Base-by-base conservation (phyloP, 75 land plant genomes). In the Cryptomeria japonica region DNA sequence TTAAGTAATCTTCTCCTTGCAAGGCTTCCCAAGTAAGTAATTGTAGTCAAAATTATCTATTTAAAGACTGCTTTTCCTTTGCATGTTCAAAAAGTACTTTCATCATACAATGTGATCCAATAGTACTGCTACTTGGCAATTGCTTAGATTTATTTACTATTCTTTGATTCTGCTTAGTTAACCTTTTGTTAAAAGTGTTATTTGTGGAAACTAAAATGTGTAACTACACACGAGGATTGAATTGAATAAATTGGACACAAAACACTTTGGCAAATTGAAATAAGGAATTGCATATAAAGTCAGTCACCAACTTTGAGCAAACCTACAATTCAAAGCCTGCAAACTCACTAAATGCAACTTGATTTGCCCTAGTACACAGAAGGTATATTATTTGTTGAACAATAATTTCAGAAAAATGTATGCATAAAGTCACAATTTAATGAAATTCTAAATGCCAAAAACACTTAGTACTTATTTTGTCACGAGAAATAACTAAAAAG, bases 1-100 rank as follows among this genome's bases (percentile, higher is more conserved):
- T 90, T 98, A 85, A 98, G 92, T 91, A 98, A 96, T 87, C 93
- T 98, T 80, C 96, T 98, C 18, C 95, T 97, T 91, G 99, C 99
- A 38, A 92, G 99, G 83, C 99, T 97, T 86, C 99, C 99, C 64
- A 98, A 98, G 99, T 96, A 83, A 91, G 96, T 70, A 41, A 39
- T 37, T 77, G 36, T n/a, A 46, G 9, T 46, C 0, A 82, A 28
- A 39, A 10, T 46, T 12, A 11, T 82, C 25, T 82, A 42, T n/a
- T 82, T 11, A 44, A 46, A 42, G n/a, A 44, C 22, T 80, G 32
- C 1, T n/a, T 75, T 32, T 44, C 2, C 12, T 41, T 46, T 82
- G 51, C 37, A n/a, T 12, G 34, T 28, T 82, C 84, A 82, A 25
- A 46, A 44, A 22, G 51, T 28, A 42, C 15, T 82, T 32, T 46